Evolutionary conservation across 768 basidiomycete species (phyloP).

Genomic region (Naganishia antarctica): DNA sequence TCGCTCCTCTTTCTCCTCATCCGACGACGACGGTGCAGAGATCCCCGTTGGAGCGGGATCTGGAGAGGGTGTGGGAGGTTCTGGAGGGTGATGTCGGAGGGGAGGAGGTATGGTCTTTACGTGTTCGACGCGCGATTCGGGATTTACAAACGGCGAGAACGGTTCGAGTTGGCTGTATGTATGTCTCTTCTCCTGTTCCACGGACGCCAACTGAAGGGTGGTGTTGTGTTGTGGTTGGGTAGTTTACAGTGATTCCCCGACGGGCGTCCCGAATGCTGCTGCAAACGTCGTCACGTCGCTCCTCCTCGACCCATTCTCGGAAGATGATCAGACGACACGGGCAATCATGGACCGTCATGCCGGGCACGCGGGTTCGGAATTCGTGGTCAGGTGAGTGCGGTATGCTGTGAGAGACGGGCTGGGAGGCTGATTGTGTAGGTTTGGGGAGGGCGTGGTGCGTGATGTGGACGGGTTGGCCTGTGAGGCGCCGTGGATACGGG

Average conservation of each 20-base stretch:
- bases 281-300: slow-evolving; percentile 39
- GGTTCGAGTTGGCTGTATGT: slow-evolving; percentile 2
- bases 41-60: neutral
- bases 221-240: too few species aligned
- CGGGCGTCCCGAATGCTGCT: neutral
- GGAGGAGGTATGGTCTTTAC: slow-evolving; percentile 31
- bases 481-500: slow-evolving; percentile 36
- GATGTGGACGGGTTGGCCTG: neutral
- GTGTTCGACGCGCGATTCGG: slow-evolving; percentile 27
- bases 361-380: slow-evolving; percentile 12
- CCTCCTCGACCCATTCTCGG: slow-evolving; percentile 40
- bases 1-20: neutral
- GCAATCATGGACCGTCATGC: slow-evolving; percentile 31
- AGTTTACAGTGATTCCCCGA: slow-evolving; percentile 4
- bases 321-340: slow-evolving; percentile 24
- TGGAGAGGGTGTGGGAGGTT: slow-evolving; percentile 17
- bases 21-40: neutral
- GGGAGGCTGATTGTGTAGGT: neutral
- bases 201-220: neutral
- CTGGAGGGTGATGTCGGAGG: slow-evolving; percentile 39
- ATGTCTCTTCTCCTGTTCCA: neutral
- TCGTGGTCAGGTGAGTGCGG: slow-evolving; percentile 18
- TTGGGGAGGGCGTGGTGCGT: neutral
- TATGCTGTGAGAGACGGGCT: neutral
- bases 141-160: slow-evolving; percentile 25